Percentiles rank a stretch among this genome's conserved stretches.
phyloP scores from a whole-genome alignment of 768 basidiomycete genomes.

The Naganishia randhawae region DNA sequence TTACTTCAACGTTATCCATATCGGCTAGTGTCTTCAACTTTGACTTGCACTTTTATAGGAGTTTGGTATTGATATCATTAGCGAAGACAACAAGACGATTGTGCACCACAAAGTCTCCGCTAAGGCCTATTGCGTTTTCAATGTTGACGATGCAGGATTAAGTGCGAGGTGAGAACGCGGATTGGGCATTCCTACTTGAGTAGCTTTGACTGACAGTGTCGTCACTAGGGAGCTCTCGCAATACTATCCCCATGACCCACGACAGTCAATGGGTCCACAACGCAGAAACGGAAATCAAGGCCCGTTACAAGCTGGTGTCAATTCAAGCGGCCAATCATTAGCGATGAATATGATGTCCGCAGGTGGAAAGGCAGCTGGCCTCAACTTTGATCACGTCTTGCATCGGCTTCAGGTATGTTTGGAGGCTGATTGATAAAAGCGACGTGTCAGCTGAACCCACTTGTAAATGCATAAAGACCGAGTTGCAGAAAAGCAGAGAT shows the following conservation, averaged over 20 bases:
- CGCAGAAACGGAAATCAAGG: slow-evolving; percentile 25
- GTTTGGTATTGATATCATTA: slow-evolving; percentile 98
- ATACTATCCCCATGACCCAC: slow-evolving; percentile 42
- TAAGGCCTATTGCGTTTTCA: slow-evolving; percentile 81
- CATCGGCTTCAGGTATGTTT: slow-evolving; percentile 66
- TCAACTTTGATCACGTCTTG: slow-evolving; percentile 88
- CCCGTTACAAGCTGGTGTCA: slow-evolving; percentile 18
- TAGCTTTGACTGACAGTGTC: neutral
- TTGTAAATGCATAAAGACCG: slow-evolving; percentile 53
- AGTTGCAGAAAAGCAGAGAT: slow-evolving; percentile 92
- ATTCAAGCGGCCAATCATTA: slow-evolving; percentile 42
- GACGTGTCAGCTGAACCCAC: neutral
- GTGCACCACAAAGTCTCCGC: slow-evolving; percentile 98
- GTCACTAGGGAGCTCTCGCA: slow-evolving; percentile 37
- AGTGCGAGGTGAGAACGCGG: slow-evolving; percentile 39
- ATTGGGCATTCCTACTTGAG: neutral
- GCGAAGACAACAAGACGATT: slow-evolving; percentile 96
- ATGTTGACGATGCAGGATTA: slow-evolving; percentile 67
- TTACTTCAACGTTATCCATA: neutral
- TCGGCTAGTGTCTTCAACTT: neutral
- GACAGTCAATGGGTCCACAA: slow-evolving; percentile 27
- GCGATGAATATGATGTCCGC: slow-evolving; percentile 47
- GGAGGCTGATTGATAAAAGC: neutral
- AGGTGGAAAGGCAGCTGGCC: slow-evolving; percentile 64
- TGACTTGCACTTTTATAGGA: slow-evolving; percentile 58